Percentiles rank a stretch among this genome's conserved stretches.
phyloP scores from a whole-genome alignment of 108 stramenopile genomes.

The Nitzschia putrida region DNA sequence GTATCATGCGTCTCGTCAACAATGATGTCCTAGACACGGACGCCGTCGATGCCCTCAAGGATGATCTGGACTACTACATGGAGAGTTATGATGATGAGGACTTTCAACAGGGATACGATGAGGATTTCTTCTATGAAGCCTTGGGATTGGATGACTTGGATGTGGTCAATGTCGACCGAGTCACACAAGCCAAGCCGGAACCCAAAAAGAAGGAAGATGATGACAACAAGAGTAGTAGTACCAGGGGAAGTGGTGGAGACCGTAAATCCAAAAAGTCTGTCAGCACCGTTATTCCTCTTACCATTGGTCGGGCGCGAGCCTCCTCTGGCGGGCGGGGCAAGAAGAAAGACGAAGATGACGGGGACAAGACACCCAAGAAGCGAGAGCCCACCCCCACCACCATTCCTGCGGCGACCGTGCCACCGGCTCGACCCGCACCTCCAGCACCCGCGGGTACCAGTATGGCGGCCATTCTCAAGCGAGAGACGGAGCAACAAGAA shows the following conservation, averaged over 20 bases:
- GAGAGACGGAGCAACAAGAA: constrained; percentile 85
- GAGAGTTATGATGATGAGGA: constrained; percentile 90
- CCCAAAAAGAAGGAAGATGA: constrained; percentile 53
- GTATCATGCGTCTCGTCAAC: constrained; percentile 93
- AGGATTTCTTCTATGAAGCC: constrained; percentile 90
- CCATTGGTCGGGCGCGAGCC: constrained; percentile 85
- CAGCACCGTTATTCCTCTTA: constrained; percentile 78
- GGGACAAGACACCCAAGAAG: constrained; percentile 27
- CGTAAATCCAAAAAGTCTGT: constrained; percentile 50
- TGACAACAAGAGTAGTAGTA: constrained; percentile 40
- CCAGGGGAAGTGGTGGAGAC: constrained; percentile 23
- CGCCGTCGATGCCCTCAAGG: constrained; percentile 82
- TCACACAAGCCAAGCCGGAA: constrained; percentile 50
- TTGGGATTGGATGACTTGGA: constrained; percentile 84
- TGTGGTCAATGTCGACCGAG: constrained; percentile 82
- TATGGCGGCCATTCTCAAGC: constrained; percentile 89
- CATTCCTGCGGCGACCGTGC: constrained; percentile 42
- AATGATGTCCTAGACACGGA: constrained; percentile 89
- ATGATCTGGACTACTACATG: constrained; percentile 96
- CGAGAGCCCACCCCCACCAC: constrained; percentile 41
- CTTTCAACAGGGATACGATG: constrained; percentile 87
- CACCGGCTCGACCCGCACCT: constrained; percentile 49
- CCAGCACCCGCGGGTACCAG: constrained; percentile 60
- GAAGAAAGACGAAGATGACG: constrained; percentile 22
- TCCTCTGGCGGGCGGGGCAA: constrained; percentile 37